A percentile compares a stretch with the other conserved stretches of the same genome.
Evolutionary conservation across 768 basidiomycete genomes (phyloP).

Genomic region (Lactarius trivialis): DNA sequence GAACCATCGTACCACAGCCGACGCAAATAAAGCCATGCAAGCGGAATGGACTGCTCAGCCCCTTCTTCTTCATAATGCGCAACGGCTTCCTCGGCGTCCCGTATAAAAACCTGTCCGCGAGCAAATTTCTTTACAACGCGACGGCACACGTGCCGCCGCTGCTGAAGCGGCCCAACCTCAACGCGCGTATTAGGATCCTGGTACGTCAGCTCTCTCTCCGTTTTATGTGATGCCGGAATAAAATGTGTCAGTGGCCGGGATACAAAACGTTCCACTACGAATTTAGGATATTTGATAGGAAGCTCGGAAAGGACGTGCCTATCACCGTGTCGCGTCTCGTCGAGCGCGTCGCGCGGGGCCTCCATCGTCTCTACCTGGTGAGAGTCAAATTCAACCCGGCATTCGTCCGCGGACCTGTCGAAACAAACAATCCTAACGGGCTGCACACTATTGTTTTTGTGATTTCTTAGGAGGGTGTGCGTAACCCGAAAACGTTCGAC

Average conservation of each 20-base stretch:
- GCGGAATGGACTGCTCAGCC: background rate
- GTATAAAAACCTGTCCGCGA: background rate
- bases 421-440: background rate
- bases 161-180: background rate
- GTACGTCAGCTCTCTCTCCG: background rate
- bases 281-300: conserved; percentile 8
- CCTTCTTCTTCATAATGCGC: conserved; percentile 4
- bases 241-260: conserved; percentile 8
- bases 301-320: background rate
- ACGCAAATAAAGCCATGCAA: background rate
- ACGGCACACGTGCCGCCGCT: background rate
- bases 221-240: background rate
- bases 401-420: background rate
- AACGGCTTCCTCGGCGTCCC: conserved; percentile 10
- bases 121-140: background rate
- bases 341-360: background rate
- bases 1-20: conserved; percentile 13
- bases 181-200: conserved; percentile 5
- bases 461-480: background rate
- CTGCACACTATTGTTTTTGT: background rate
- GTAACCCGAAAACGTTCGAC: background rate
- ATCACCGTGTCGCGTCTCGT: background rate
- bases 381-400: background rate
- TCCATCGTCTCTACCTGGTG: background rate
- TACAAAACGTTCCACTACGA: conserved; percentile 10